These are phyloP conservation scores for Verbena officinalis DNA, from an alignment of 257 asterid species.

Conservation along the genomic window DNA sequence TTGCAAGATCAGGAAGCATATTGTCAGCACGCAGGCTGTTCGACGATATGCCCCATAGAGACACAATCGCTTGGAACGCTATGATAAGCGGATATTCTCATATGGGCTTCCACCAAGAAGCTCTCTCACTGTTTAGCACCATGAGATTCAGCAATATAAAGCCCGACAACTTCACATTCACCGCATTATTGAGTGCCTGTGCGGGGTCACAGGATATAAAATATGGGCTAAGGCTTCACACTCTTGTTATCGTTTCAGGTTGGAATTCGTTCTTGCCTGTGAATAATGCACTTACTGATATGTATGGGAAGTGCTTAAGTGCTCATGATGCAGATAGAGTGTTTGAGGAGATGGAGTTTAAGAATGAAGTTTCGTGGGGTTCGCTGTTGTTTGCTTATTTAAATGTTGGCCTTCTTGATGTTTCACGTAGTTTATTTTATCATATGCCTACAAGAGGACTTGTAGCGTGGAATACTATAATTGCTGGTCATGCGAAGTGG, in stretches of 20 bases:
- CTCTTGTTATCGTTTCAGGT: conserved; percentile 49
- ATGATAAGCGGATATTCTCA: conserved; percentile 68
- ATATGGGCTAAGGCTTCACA: conserved; percentile 51
- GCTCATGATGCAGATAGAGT: conserved; percentile 45
- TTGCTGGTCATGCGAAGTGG: conserved; percentile 57
- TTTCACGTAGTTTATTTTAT: conserved; percentile 37
- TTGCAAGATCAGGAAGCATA: conserved; percentile 58
- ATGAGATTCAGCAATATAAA: conserved; percentile 48
- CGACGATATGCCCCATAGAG: conserved; percentile 67
- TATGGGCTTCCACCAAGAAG: conserved; percentile 53
- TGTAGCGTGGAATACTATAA: conserved; percentile 72
- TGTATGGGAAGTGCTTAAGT: conserved; percentile 70
- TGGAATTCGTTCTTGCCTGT: conserved; percentile 49
- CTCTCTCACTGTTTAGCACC: conserved; percentile 45
- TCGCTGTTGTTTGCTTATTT: conserved; percentile 67
- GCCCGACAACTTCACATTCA: conserved; percentile 65
- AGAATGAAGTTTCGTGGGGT: conserved; percentile 81
- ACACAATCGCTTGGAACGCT: conserved; percentile 70
- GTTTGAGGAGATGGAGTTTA: conserved; percentile 59
- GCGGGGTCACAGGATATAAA: conserved; percentile 42
- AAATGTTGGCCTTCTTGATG: conserved; percentile 48
- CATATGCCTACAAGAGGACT: conserved; percentile 63
- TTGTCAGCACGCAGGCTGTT: conserved; percentile 59
- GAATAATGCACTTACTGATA: conserved; percentile 66
- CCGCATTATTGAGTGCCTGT: conserved; percentile 54